Percentiles rank a stretch among this genome's conserved stretches.
phyloP scores from a whole-genome alignment of 2,329 filamentous ascomycete genomes.

The Ascochyta fabae region DNA sequence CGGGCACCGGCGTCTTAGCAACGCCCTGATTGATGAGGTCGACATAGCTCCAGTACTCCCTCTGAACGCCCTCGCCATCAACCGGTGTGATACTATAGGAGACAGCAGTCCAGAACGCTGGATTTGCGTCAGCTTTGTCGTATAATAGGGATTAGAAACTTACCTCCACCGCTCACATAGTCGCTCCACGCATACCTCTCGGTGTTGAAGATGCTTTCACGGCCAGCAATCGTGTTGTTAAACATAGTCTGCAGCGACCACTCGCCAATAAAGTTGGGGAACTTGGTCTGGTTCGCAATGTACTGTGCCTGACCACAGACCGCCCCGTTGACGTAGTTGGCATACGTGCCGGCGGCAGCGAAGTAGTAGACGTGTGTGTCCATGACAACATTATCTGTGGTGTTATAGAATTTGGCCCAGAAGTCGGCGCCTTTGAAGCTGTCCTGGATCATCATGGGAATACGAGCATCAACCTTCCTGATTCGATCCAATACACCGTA shows the following conservation, averaged over 20 bases:
- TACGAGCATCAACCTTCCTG: not conserved
- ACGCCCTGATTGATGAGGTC: constrained; percentile 11
- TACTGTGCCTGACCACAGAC: constrained; percentile 6
- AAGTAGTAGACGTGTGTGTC: constrained; percentile 15
- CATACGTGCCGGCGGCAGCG: constrained; percentile 21
- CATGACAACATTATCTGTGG: constrained; percentile 22
- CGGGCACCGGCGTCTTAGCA: not conserved
- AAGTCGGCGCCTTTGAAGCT: constrained; percentile 17
- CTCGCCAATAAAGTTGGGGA: constrained; percentile 9
- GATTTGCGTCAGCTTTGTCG: not conserved
- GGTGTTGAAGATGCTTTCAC: constrained; percentile 20
- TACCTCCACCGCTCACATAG: constrained; percentile 1
- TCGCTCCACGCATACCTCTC: constrained; percentile 6
- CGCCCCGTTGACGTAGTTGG: not conserved
- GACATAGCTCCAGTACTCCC: constrained; percentile 17
- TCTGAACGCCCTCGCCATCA: constrained; percentile 11
- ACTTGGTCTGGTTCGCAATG: constrained; percentile 6
- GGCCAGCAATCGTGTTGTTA: constrained; percentile 26
- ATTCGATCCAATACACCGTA: not conserved
- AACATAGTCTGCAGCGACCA: constrained; percentile 14
- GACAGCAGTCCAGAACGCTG: constrained; percentile 35
- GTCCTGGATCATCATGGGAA: constrained; percentile 19
- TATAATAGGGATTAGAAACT: not conserved
- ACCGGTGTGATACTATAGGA: constrained; percentile 17
- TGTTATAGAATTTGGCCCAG: constrained; percentile 16